These are phyloP conservation scores for Parmales sp. DNA, from an alignment of 108 stramenopile genomes.

Conservation along the genomic window DNA sequence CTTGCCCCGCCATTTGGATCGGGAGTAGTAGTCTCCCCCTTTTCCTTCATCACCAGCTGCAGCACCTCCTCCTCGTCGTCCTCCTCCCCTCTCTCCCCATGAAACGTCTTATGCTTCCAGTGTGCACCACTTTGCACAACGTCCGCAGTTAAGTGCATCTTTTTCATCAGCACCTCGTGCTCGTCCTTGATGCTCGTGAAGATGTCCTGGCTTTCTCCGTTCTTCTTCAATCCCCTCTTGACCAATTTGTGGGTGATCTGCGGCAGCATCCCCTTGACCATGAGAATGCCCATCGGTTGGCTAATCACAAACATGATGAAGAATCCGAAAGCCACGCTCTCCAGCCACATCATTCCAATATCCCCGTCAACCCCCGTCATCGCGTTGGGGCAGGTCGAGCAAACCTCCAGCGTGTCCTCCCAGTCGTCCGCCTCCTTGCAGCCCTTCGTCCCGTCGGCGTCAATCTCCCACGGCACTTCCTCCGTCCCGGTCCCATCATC, in stretches of 20 bases:
- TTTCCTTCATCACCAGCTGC: background rate
- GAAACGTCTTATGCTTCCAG: background rate
- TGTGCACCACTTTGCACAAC: background rate
- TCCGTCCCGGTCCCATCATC: no score
- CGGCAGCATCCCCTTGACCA: background rate
- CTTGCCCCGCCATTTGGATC: no score
- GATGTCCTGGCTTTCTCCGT: background rate
- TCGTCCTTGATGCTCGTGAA: slow-evolving; percentile 1
- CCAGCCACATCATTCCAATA: background rate
- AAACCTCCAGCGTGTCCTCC: background rate
- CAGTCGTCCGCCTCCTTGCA: background rate
- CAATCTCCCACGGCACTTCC: background rate
- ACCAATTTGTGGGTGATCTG: slow-evolving; percentile 7
- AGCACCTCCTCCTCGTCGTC: background rate
- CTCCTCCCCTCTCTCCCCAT: background rate
- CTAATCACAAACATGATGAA: background rate
- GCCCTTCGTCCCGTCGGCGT: background rate
- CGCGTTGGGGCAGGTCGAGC: background rate
- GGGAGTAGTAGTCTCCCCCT: no score
- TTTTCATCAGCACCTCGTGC: background rate
- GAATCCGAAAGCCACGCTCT: background rate
- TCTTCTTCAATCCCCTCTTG: background rate
- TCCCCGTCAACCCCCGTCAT: background rate
- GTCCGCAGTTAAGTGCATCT: background rate
- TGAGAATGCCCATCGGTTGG: background rate